A percentile compares a stretch with the other conserved stretches of the same genome.
Conservation (phyloP, 192 early-diverging fungal genomes). For the Chytriomyces confervae region DNA sequence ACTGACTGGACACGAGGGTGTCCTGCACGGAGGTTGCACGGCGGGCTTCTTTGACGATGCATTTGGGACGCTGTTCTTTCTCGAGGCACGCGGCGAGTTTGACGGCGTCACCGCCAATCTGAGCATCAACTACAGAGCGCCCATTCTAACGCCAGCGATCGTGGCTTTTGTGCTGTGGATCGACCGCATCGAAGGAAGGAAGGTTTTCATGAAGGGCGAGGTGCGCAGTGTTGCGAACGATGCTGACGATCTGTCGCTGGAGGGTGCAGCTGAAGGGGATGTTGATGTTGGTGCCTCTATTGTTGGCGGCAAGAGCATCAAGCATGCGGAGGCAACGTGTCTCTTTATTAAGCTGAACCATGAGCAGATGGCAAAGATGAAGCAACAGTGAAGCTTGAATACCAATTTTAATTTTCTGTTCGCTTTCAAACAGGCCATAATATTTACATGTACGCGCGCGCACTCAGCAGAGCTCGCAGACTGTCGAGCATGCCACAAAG, state of each 20-base stretch:
- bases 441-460: background rate
- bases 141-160: slow-evolving; percentile 20
- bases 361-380: slow-evolving; percentile 2
- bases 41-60: slow-evolving; percentile 38
- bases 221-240: background rate
- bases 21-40: slow-evolving; percentile 35
- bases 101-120: slow-evolving; percentile 38
- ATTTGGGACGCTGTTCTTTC: slow-evolving; percentile 30
- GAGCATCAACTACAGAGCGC: slow-evolving; percentile 30
- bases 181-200: slow-evolving; percentile 30
- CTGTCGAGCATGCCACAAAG: background rate
- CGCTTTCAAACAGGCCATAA: background rate
- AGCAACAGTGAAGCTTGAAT: background rate
- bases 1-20: slow-evolving; percentile 31
- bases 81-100: background rate
- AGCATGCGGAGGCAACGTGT: slow-evolving; percentile 26
- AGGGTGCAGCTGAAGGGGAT: background rate
- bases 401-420: background rate
- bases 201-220: slow-evolving; percentile 31
- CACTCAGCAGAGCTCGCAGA: background rate
- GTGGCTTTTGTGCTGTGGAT: slow-evolving; percentile 29
- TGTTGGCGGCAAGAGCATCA: background rate
- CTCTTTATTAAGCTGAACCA: slow-evolving; percentile 26
- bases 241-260: background rate
- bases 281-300: background rate